Evolutionary conservation across 2,329 filamentous ascomycete genomes (phyloP), one percentile per base, ranked within the genome.

Genomic region (Diaporthe sp.): DNA sequence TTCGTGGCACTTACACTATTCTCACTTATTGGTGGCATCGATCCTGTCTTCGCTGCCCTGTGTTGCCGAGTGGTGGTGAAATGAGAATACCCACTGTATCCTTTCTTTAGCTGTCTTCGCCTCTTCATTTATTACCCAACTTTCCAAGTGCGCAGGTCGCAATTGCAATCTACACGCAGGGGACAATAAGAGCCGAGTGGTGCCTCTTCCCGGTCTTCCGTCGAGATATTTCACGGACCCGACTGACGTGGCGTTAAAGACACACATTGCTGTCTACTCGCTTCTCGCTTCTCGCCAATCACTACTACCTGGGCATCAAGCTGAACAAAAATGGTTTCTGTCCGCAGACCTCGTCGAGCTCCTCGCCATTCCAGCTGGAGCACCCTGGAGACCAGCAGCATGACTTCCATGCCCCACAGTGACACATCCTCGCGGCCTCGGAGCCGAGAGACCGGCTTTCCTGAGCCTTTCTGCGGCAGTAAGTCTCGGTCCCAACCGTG

Each of bases 391-490:
- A 71, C 55, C 25, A 73, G 55, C 70, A 75, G 71, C 55, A 77
- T 75, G 49, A 75, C 62, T 72, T 77, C 73, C 25, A 73, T 77
- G 39, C 37, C 76, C 13, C 65, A 68, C 62, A 77, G 76, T 31
- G 76, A 77, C n/a, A 67, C 76, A 60, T 77, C 75, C 49, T 77
- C 76, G 2, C 79, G 78, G 60, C 65, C 78, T 49, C 77, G 78
- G 65, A 51, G 71, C 42, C 77, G 86, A 74, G 84, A 89, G 79
- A 90, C 88, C 19, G 88, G 88, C 61, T 90, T 90, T 75, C 88
- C 88, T 1, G 88, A 89, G 75, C 84, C 87, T 0, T 88, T 90
- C 60, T 85, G 86, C 73, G 85, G 83, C 72, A 80, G 88, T 89
- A 79, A 80, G 86, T 83, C 4, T 9, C 51, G 61, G 19, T 22